Evolutionary conservation across 805 yeast species (phyloP), one percentile per base, ranked within the genome.

Genomic region (Ogataea methanolica): DNA sequence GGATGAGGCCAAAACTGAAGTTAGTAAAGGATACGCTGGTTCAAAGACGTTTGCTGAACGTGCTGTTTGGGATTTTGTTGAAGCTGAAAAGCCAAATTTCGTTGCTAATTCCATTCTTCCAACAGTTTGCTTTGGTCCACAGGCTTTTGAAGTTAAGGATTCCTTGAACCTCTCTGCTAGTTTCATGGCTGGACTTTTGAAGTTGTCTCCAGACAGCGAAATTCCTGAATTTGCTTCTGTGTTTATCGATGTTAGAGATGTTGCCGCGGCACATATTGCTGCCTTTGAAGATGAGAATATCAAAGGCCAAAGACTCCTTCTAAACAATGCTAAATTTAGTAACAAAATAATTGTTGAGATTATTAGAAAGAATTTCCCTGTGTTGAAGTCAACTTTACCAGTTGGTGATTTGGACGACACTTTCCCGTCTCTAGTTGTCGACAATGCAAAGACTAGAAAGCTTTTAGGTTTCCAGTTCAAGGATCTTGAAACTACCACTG

Each of bases 11-110:
- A 34, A 34, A 9, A 49, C 39, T 38, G 65, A 65, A 37, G 61
- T 61, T 14, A 54, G 17, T 21, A 22, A 56, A 31, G 76, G 68
- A 4, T 75, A 75, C 58, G 37, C 41, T 35, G 72, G 73, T 38
- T 72, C 85, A 34, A 82, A 81, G 63, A 72, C 62, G 12, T 65
- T 68, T 55, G 87, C 86, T 33, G 86, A 83, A 64, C 56, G 67
- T 52, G 76, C 80, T 2, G 79, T 78, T n/a, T 78, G 86, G 79
- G 72, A 78, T 2, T 80, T 78, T 52, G 48, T 69, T n/a, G 61
- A 71, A 41, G 59, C 62, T n/a, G 69, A 71, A 23, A 59, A 65
- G 14, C 72, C 74, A 5, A 56, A 59, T 31, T 75, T 74, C 57
- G 59, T 61, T 16, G 46, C 76, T 29, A 53, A 72, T 40, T 59